Evolutionary conservation across 129 eudicot genomes (phyloP).

Genomic region (Tagetes erecta): DNA sequence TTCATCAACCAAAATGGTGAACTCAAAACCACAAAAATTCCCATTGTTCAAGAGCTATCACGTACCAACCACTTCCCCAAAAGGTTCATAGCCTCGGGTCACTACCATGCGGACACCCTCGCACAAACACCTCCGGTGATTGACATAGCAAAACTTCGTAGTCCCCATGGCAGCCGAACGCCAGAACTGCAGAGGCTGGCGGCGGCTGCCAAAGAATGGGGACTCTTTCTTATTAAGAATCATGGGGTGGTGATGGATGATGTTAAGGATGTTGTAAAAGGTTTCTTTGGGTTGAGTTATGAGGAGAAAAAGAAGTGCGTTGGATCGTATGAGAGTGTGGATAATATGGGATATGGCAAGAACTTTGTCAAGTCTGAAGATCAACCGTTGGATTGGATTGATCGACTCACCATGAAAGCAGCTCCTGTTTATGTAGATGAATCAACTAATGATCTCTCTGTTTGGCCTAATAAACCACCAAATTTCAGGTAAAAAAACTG

Average conservation of each 20-base stretch:
- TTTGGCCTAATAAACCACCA: slow-evolving; percentile 46
- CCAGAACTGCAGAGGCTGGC: slow-evolving; percentile 42
- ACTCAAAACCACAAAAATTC: slow-evolving; percentile 24
- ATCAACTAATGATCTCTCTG: slow-evolving; percentile 33
- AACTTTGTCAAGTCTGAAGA: slow-evolving; percentile 42
- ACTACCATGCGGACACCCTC: neutral
- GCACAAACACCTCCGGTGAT: slow-evolving; percentile 25
- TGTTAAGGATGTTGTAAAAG: slow-evolving; percentile 44
- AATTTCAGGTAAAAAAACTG: slow-evolving; percentile 16
- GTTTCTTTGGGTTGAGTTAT: slow-evolving; percentile 43
- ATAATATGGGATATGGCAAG: slow-evolving; percentile 58
- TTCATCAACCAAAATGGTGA: slow-evolving; percentile 31
- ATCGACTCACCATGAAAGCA: slow-evolving; percentile 51
- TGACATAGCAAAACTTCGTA: slow-evolving; percentile 10
- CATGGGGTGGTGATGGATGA: slow-evolving; percentile 51
- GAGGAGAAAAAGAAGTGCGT: slow-evolving; percentile 48
- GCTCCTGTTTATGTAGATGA: slow-evolving; percentile 46
- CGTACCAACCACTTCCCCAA: slow-evolving; percentile 21
- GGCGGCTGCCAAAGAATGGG: slow-evolving; percentile 52
- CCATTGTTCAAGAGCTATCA: slow-evolving; percentile 36
- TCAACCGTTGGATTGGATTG: slow-evolving; percentile 59
- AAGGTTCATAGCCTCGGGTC: slow-evolving; percentile 20
- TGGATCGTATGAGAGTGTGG: slow-evolving; percentile 44
- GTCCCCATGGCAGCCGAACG: neutral
- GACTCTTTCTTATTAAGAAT: slow-evolving; percentile 43